Evolutionary conservation across 768 basidiomycete genomes (phyloP).

Genomic region (Cyathus striatus): DNA sequence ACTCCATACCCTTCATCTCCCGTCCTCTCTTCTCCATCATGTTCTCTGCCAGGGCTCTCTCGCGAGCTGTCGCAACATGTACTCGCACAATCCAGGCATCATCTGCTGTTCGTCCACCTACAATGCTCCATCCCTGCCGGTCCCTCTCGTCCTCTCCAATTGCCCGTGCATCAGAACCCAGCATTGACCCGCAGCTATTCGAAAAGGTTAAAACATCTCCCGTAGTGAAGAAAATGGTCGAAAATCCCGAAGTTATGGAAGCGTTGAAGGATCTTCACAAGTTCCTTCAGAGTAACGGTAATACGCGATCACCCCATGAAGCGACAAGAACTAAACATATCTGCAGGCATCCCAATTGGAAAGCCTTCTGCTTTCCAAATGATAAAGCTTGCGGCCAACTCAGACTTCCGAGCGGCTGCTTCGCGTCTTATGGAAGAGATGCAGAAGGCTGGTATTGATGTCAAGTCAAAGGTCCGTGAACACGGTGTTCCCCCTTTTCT

Average conservation of each 20-base stretch:
- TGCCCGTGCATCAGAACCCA: conserved; percentile 22
- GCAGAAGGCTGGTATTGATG: conserved; percentile 55
- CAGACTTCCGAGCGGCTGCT: conserved; percentile 47
- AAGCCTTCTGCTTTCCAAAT: conserved; percentile 47
- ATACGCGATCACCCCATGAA: no score
- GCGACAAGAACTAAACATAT: no score
- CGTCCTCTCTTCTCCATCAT: no score
- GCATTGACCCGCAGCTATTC: no score
- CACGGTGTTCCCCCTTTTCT: conserved; percentile 11
- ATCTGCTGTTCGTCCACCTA: neutral
- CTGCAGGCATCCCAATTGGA: no score
- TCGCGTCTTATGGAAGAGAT: conserved; percentile 43
- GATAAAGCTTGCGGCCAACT: conserved; percentile 46
- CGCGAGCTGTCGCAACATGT: neutral
- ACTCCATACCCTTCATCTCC: no score
- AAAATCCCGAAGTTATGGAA: conserved; percentile 43
- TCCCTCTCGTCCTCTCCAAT: conserved; percentile 13
- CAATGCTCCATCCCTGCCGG: conserved; percentile 2
- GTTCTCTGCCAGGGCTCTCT: neutral
- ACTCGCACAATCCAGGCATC: neutral
- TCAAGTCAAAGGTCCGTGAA: conserved; percentile 54
- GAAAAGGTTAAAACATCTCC: no score
- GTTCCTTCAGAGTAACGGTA: conserved; percentile 46
- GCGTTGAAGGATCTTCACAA: conserved; percentile 41
- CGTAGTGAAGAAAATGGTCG: conserved; percentile 42